Evolutionary conservation across 805 yeast species (phyloP), one percentile per base, ranked within the genome.

Genomic region (Starmera caribaea): DNA sequence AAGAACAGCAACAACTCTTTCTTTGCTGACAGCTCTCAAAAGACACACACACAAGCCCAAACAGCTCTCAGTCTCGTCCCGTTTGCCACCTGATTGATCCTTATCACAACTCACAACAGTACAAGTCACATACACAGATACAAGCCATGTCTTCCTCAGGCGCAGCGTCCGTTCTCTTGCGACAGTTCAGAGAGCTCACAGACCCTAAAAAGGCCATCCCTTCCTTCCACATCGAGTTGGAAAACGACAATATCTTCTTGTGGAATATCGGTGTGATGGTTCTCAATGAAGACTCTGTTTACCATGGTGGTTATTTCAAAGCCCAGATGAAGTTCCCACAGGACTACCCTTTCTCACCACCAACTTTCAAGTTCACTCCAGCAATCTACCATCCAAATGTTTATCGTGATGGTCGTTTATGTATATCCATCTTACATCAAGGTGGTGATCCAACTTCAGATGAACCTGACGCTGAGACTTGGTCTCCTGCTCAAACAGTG

Each of bases 351-450:
- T 90, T 76, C 57, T 68, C 85, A 16, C 98, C 98, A 26, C 98
- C 97, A 34, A 76, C 82, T 30, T 90, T 88, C 66, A 71, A 94
- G 50, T 90, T 90, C 68, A 81, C 90, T 8, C 96, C 97, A 12
- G 81, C 95, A 34, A 85, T 90, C 49, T 89, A 79, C 64, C 97
- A 90, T 55, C 97, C 97, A 21, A 90, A 90, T 59, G 95, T 90
- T 40, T 90, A 90, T 63, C 74, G 86, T 44, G 96, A 89, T 61
- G 97, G 97, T 14, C 67, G 94, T 49, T 70, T 92, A 36, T 90
- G 97, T 68, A 88, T 89, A 44, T 86, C 96, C 38, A 90, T 90
- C 46, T 69, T 90, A 44, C 97, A 90, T 61, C 85, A 81, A 48
- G 83, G 90, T 14, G 97, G 96, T 17, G 95, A 88, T 57, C 84